Evolutionary conservation across 1,284 basidiomycete genomes (phyloP), one percentile per base, ranked within the genome.

Genomic region (Volvariella surrecta): DNA sequence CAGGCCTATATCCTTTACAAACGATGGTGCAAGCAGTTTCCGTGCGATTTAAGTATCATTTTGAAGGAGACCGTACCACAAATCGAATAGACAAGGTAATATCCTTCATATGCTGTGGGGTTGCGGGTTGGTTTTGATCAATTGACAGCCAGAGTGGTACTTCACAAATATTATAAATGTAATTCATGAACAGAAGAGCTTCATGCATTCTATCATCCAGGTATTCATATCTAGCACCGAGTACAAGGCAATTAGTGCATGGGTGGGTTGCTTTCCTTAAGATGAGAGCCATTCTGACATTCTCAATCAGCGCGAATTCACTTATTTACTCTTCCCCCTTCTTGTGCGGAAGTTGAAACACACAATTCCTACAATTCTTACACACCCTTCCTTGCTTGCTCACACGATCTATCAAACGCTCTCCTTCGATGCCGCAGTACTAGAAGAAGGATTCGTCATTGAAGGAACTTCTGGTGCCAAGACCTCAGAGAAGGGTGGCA

Each of bases 321-420:
- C 76, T 1, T 62, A 74, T n/a, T 69, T 84, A 19, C 73, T 89
- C 18, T 63, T 89, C 32, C 82, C 87, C 0, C 63, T 89, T 9
- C 67, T 87, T 2, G 68, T 79, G 4, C 72, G 76, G 28, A 89
- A 95, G 55, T 68, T 96, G 7, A 73, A 70, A 38, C 76, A 76
- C 31, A 82, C 87, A 0, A 71, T 95, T 31, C 87, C 91, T 0
- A 60, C 76, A 9, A 63, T 99, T 3, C 67, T 96, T 2, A 63
- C 77, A 3, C 81, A 87, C 50, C 88, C 94, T 0, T 79, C 92
- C 0, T 64, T 98, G 19, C 71, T 99, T 3, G 95, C 95, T 0
- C 95, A 99, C 58, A 97, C 92, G 0, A 85, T 99, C 38, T 95
- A 95, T 58, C 90, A 97, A 60, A 77, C 91, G 0, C 68, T 98